Percentiles rank a stretch among this genome's conserved stretches.
Evolutionary conservation across 1,284 basidiomycete species (phyloP).

Genomic region (Apiotrichum gracile): DNA sequence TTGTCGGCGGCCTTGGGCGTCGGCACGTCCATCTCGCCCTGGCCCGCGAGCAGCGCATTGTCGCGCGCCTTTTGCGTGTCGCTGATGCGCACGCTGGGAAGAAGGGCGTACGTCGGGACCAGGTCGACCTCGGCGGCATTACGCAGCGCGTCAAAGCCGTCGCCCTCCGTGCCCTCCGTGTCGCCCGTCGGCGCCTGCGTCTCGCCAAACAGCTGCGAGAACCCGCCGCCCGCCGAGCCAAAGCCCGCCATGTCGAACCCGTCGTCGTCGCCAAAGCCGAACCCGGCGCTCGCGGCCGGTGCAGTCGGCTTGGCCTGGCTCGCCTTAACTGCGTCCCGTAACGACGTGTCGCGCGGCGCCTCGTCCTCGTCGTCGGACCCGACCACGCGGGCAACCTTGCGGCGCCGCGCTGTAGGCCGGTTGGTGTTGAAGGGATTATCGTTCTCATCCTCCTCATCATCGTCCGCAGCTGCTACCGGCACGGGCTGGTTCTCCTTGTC

Average conservation of each 20-base stretch:
- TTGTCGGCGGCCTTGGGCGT: slow-evolving; percentile 10
- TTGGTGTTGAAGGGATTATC: not conserved
- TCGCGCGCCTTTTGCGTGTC: slow-evolving; percentile 38
- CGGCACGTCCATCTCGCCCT: slow-evolving; percentile 22
- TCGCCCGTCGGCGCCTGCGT: slow-evolving; percentile 21
- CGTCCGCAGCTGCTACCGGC: not conserved
- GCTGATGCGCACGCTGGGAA: slow-evolving; percentile 32
- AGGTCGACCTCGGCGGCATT: slow-evolving; percentile 14
- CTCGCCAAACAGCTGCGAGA: slow-evolving; percentile 40
- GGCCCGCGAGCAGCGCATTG: slow-evolving; percentile 35
- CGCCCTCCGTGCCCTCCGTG: slow-evolving; percentile 5
- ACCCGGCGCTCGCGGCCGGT: not conserved
- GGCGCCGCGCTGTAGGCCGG: slow-evolving; percentile 11
- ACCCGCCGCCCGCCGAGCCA: slow-evolving; percentile 22
- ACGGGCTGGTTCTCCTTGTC: slow-evolving; percentile 7
- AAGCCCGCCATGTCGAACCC: slow-evolving; percentile 24
- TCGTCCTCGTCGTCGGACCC: slow-evolving; percentile 29
- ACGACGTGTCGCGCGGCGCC: not conserved
- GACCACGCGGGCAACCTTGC: slow-evolving; percentile 20
- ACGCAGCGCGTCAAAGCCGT: slow-evolving; percentile 31
- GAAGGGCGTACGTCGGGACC: slow-evolving; percentile 22
- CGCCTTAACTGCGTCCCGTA: not conserved
- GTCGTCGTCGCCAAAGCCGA: not conserved
- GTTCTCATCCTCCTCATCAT: slow-evolving; percentile 16
- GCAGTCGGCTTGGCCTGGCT: not conserved